Percentiles rank a stretch among this genome's conserved stretches.
phyloP scores from a whole-genome alignment of 2,329 filamentous ascomycete species.

The Fusarium longipes region DNA sequence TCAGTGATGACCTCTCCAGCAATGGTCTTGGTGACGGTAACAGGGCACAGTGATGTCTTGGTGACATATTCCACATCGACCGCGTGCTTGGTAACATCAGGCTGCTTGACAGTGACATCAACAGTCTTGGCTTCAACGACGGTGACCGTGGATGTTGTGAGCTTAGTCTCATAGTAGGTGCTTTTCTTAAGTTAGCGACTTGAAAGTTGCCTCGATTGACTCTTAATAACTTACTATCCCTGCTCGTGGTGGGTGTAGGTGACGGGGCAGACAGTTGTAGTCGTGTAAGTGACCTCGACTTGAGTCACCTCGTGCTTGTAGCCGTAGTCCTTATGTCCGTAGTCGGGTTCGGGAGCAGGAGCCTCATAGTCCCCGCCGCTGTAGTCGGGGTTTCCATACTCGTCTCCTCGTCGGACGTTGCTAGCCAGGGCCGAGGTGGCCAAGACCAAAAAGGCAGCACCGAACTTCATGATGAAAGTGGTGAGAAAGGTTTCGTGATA shows the following conservation, averaged over 20 bases:
- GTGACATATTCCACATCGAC: constrained; percentile 53
- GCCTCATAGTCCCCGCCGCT: constrained; percentile 11
- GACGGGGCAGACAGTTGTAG: constrained; percentile 59
- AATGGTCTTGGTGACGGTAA: constrained; percentile 54
- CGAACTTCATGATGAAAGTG: constrained; percentile 43
- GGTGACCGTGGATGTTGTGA: constrained; percentile 58
- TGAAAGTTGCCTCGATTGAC: background rate
- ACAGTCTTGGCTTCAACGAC: constrained; percentile 56
- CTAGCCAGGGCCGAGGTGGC: constrained; percentile 43
- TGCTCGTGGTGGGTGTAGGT: constrained; percentile 55
- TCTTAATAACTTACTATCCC: constrained; percentile 53
- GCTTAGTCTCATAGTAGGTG: constrained; percentile 56
- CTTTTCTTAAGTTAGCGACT: constrained; percentile 42
- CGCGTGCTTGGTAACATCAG: constrained; percentile 51
- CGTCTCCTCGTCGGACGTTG: constrained; percentile 36
- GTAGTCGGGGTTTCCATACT: constrained; percentile 23
- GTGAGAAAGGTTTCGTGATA: constrained; percentile 10
- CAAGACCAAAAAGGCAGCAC: constrained; percentile 41
- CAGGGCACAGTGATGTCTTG: constrained; percentile 59
- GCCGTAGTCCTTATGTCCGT: constrained; percentile 11
- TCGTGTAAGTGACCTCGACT: constrained; percentile 53
- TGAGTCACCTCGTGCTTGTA: constrained; percentile 27
- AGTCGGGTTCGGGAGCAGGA: constrained; percentile 1
- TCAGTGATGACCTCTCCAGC: constrained; percentile 55
- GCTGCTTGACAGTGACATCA: constrained; percentile 50